Evolutionary conservation across 2,329 filamentous ascomycete species (phyloP), one percentile per base, ranked within the genome.

Genomic region (Cladosporium sp.): DNA sequence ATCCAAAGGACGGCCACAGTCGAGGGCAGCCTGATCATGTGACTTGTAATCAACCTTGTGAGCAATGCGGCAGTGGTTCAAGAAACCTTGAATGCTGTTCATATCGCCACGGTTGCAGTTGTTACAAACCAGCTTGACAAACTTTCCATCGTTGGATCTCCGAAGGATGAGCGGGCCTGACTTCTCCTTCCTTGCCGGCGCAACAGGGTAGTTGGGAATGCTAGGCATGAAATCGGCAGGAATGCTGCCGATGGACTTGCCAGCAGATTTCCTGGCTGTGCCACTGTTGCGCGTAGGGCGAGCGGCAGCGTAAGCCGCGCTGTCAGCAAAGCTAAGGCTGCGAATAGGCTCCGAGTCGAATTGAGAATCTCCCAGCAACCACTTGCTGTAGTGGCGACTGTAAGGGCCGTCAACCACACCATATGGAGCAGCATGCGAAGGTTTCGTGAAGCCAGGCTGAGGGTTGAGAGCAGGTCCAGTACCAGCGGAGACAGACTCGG

Each of bases 41-140:
- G 91, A 97, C 76, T 96, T 93, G 79, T 92, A 97, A 64, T 95
- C 92, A 60, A 90, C 84, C 71, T 88, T 89, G 76, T 99, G 94
- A 25, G 92, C 92, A 67, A 99, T 97, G 59, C 94, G 91, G 72
- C 93, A 97, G 72, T 99, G 94, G 71, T 99, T 99, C 77, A 99
- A 94, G 76, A 97, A 97, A n/a, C 94, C 94, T 74, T 97, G 94
- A 0, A 92, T 95, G 76, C 92, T 97, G 58, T 89, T 92, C 70
- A 97, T 97, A 73, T 97, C 90, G 72, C 91, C 90, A 63, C 93
- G 84, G 51, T 91, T 83, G 74, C 94, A 97, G 73, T 94, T 89
- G 42, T 77, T 77, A 78, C 94, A 99, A 63, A 96, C 88, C 51
- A 97, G 82, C 75, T 96, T 95, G 64, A 97, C 93, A 64, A 88